Percentiles rank a stretch among this genome's conserved stretches.
These are phyloP conservation scores for Tephrocybe sp. DNA, from an alignment of 768 basidiomycete species.

Conservation along the genomic window DNA sequence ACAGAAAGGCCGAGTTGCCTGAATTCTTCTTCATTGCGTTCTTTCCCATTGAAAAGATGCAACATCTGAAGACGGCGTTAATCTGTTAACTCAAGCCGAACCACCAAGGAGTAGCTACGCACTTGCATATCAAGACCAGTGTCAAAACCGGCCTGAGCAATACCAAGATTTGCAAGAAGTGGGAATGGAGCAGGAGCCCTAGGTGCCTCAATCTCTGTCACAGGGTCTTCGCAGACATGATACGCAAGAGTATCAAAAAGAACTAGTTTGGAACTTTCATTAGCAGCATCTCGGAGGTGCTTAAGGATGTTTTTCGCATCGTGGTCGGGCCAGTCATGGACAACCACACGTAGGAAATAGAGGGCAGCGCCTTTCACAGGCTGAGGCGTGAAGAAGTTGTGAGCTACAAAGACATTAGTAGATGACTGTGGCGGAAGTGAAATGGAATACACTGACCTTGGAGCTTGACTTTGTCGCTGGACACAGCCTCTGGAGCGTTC, in stretches of 20 bases:
- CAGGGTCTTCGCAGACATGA: slow-evolving; percentile 16
- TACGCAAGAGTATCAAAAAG: slow-evolving; percentile 23
- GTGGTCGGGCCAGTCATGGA: slow-evolving; percentile 31
- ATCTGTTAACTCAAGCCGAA: too few relatives aligned
- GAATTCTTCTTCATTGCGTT: slow-evolving; percentile 17
- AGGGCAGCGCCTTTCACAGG: slow-evolving; percentile 24
- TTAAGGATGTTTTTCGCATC: slow-evolving; percentile 25
- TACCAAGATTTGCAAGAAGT: slow-evolving; percentile 25
- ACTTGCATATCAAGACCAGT: slow-evolving; percentile 15
- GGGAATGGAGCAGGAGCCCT: slow-evolving; percentile 21
- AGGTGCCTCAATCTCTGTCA: slow-evolving; percentile 1
- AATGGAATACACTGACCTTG: slow-evolving; percentile 19
- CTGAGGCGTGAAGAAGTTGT: slow-evolving; percentile 33
- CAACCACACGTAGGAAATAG: slow-evolving; percentile 27
- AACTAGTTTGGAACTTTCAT: slow-evolving; percentile 22
- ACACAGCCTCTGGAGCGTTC: slow-evolving; percentile 24
- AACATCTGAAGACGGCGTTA: slow-evolving; percentile 31
- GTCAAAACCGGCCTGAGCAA: too few relatives aligned
- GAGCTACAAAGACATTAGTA: slow-evolving; percentile 20
- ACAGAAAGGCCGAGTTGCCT: too few relatives aligned
- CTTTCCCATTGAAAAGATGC: slow-evolving; percentile 25
- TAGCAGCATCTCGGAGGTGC: slow-evolving; percentile 22
- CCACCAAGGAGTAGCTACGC: slow-evolving; percentile 27
- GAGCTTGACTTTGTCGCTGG: slow-evolving; percentile 23
- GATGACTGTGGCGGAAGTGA: too few relatives aligned